Evolutionary conservation across 83 land plant species (phyloP), one percentile per base, ranked within the genome.

Genomic region (Thuja plicata): DNA sequence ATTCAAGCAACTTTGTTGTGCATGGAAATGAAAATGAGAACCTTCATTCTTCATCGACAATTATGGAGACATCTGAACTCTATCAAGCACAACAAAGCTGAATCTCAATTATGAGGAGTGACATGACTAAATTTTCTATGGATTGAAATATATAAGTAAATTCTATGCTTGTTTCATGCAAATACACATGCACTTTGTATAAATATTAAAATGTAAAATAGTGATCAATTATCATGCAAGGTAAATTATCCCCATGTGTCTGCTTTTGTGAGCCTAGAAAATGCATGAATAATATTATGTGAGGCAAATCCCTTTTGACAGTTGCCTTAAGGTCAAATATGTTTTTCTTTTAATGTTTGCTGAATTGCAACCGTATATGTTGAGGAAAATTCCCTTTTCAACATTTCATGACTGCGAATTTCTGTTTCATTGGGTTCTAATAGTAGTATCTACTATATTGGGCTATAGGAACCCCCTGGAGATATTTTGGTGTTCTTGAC

Each of bases 401-500:
- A 83, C 16, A 2, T 46, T 27, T 83, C 16, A 46, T 11, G 55
- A 46, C 24, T 76, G 13, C 13, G 3, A 83, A 48, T 86, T 50
- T 24, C 19, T 5, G 24, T 88, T 83, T 45, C 16, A 30, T 21
- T 34, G 27, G 40, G 37, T 35, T 32, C 17, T 74, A 21, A 41
- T 15, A 10, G n/a, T 11, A 21, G 15, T 50, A 88, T 17, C 16
- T 34, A 89, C 66, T 90, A 45, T 89, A 50, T 89, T 41, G 87
- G 62, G n/a, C 86, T 87, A 45, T 87, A 96, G 97, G 99, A 98
- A 88, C 93, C 94, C 15, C 86, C 90, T 77, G 99, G 99, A 15
- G 98, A 97, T 92, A 92, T 97, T 62, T 89, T 97, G 81, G 97
- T 97, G 41, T 97, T 97, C 87, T 93, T 97, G 38, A 97, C 99